Conservation (phyloP, 1,284 basidiomycete species). For the Papiliotrema flavescens region DNA sequence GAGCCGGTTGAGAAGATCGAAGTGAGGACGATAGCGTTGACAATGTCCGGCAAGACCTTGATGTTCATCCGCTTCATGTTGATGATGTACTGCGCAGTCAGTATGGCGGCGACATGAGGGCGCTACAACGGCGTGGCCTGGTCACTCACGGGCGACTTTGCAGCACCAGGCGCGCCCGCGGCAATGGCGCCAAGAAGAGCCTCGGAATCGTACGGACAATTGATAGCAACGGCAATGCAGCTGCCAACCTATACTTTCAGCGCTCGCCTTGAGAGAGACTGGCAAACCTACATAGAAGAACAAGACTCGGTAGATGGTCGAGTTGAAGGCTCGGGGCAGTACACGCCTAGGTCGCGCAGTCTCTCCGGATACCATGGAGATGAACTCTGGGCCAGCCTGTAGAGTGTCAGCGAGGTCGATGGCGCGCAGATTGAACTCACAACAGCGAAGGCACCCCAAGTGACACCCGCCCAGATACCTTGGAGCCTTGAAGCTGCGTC, state of each 20-base stretch:
- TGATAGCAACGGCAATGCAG: conserved; percentile 27
- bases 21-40: conserved; percentile 42
- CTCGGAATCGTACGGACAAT: conserved; percentile 16
- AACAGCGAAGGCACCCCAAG: conserved; percentile 1
- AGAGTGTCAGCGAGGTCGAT: background rate
- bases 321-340: conserved; percentile 36
- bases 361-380: conserved; percentile 15
- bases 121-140: too few relatives aligned
- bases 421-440: background rate
- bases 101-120: too few relatives aligned
- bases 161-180: background rate
- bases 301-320: conserved; percentile 33
- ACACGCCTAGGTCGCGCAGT: conserved; percentile 20
- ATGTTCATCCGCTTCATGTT: conserved; percentile 41
- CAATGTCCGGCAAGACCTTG: conserved; percentile 37
- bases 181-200: conserved; percentile 6
- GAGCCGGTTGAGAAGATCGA: conserved; percentile 43
- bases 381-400: conserved; percentile 23
- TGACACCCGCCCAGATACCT: conserved; percentile 15
- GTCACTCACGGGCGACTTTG: too few relatives aligned
- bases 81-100: background rate
- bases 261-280: too few relatives aligned
- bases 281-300: conserved; percentile 38
- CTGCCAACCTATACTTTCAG: too few relatives aligned
- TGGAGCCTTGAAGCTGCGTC: conserved; percentile 7